phyloP scores from a whole-genome alignment of 2,329 filamentous ascomycete species.

The Aspergillus caelatus region DNA sequence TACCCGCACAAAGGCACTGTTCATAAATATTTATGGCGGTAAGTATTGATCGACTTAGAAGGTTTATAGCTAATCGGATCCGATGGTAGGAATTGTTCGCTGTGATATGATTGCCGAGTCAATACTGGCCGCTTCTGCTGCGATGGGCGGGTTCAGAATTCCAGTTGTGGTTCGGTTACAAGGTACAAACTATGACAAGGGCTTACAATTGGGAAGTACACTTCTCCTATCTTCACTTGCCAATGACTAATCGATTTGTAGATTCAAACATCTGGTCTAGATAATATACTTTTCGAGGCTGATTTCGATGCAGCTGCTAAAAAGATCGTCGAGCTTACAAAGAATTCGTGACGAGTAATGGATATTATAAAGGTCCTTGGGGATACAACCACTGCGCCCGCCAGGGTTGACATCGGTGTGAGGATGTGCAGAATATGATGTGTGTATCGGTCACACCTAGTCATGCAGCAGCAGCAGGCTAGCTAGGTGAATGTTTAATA shows the following conservation, averaged over 20 bases:
- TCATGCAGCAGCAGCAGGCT: neutral
- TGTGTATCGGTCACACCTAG: neutral
- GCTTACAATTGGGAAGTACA: constrained; percentile 43
- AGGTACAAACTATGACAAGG: constrained; percentile 50
- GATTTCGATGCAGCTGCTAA: constrained; percentile 20
- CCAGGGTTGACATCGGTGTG: neutral
- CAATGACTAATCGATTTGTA: neutral
- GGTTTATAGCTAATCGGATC: neutral
- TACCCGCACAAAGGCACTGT: constrained; percentile 38
- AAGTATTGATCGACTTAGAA: constrained; percentile 1
- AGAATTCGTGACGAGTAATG: neutral
- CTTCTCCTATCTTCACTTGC: neutral
- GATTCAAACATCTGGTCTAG: constrained; percentile 9
- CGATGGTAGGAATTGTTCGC: constrained; percentile 48
- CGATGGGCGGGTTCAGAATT: constrained; percentile 42
- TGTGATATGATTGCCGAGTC: constrained; percentile 58
- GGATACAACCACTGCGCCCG: neutral
- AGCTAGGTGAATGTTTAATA: neutral
- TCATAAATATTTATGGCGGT: constrained; percentile 59
- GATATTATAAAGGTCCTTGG: neutral
- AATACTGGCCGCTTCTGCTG: constrained; percentile 47
- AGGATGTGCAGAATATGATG: neutral
- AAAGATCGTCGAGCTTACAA: constrained; percentile 19
- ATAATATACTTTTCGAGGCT: constrained; percentile 8
- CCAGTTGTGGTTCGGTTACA: constrained; percentile 53